Evolutionary conservation across 2,329 filamentous ascomycete genomes (phyloP), one percentile per base, ranked within the genome.

Genomic region (Fusarium dimerum): DNA sequence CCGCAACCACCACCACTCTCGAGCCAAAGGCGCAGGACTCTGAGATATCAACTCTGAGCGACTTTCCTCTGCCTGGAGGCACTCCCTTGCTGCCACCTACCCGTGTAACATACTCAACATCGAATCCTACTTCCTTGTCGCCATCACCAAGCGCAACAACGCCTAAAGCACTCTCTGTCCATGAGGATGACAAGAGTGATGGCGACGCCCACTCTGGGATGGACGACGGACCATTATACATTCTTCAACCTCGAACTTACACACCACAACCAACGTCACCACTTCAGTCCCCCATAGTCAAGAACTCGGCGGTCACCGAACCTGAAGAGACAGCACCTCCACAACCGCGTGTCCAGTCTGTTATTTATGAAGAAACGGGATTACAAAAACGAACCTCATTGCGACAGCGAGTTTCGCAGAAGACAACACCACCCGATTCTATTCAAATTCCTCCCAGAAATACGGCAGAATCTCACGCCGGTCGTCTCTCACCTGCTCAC

Each of bases 201-300:
- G 55, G 45, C 15, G 55, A 61, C 30, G 17, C 51, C 13, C 40
- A 56, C 17, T 26, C 51, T 8, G 51, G 48, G 2, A 42, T 64
- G 26, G 50, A 61, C 7, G 73, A 80, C 39, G 72, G 73, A 10
- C 68, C 73, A 0, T 61, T 84, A 1, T 84, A 76, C 52, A 72
- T 85, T 18, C 70, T 85, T 5, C 81, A 85, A 56, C 82, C 82
- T 12, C 73, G 76, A 34, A 83, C 80, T 1, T 85, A 85, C 59
- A 83, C 80, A 1, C 82, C 82, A 0, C 72, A 76, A 46, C 76
- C 75, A 26, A 26, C 20, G 5, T 73, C 77, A 11, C 78, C 79
- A 3, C 61, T 76, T 18, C 76, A 78, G 1, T 80, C 80, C 6
- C 79, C 80, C 3, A 71, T 72, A 45, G 45, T 76, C 2, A 65